Conservation (phyloP, 2,329 filamentous ascomycete genomes). For the Boeremia lycopersici region DNA sequence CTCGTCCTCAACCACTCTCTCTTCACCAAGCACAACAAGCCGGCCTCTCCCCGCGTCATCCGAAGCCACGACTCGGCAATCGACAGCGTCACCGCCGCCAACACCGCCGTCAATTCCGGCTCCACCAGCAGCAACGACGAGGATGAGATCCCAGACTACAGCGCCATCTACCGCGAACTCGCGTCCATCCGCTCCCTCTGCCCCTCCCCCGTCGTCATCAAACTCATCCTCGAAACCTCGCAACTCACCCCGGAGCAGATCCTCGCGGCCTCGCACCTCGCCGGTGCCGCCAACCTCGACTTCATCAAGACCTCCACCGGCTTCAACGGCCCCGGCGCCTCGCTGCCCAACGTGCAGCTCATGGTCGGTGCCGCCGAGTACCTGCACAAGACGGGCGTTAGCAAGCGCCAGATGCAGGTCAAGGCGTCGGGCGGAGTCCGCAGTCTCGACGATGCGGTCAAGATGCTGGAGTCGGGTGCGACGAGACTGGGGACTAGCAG, state of each 20-base stretch:
- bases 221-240: constrained; percentile 66
- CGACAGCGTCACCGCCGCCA: constrained; percentile 42
- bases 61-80: constrained; percentile 35
- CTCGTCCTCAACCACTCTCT: constrained; percentile 63
- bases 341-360: constrained; percentile 57
- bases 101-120: constrained; percentile 36
- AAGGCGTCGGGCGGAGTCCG: constrained; percentile 66
- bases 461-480: constrained; percentile 63
- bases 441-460: constrained; percentile 56
- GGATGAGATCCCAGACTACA: constrained; percentile 49
- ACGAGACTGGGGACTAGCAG: constrained; percentile 62
- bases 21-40: constrained; percentile 45
- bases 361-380: constrained; percentile 59
- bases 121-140: constrained; percentile 22
- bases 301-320: constrained; percentile 68
- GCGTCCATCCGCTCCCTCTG: constrained; percentile 57
- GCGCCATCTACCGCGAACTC: constrained; percentile 59
- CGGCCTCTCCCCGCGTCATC: constrained; percentile 9
- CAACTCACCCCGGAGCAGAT: constrained; percentile 57
- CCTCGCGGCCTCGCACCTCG: constrained; percentile 59
- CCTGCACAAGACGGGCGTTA: constrained; percentile 43
- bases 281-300: constrained; percentile 60
- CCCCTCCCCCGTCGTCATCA: constrained; percentile 52
- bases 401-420: constrained; percentile 53
- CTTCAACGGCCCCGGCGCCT: constrained; percentile 62